Conservation (phyloP, 2,329 filamentous ascomycete genomes). For the Pseudogymnoascus sp. region DNA sequence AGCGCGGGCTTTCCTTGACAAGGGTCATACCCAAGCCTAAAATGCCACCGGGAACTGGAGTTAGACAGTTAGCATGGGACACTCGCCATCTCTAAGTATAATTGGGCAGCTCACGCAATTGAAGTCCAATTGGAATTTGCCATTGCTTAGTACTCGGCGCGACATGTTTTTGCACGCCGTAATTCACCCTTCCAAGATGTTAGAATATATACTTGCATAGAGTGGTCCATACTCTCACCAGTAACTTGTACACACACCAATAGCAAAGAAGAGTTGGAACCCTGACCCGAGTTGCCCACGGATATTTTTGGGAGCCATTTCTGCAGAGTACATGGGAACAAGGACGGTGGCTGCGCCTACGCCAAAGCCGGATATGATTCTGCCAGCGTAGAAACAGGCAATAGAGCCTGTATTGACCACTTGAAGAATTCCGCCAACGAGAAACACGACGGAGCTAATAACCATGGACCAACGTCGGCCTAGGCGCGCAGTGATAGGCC, state of each 20-base stretch:
- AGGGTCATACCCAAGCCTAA: constrained; percentile 43
- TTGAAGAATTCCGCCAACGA: constrained; percentile 37
- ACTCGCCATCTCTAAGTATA: not conserved
- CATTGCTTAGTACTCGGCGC: constrained; percentile 36
- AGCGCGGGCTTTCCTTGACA: constrained; percentile 42
- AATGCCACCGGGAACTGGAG: constrained; percentile 36
- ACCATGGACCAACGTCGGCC: constrained; percentile 40
- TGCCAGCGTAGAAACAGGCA: constrained; percentile 38
- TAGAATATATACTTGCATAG: no score
- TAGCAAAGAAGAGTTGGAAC: constrained; percentile 33
- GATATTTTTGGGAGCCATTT: constrained; percentile 38
- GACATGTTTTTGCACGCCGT: constrained; percentile 37
- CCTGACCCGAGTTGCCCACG: constrained; percentile 31
- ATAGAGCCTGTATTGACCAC: constrained; percentile 40
- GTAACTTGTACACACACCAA: constrained; percentile 31
- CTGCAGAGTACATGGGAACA: constrained; percentile 36
- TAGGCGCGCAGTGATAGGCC: constrained; percentile 39
- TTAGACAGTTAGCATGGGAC: not conserved
- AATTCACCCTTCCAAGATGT: constrained; percentile 32
- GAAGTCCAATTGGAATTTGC: constrained; percentile 40
- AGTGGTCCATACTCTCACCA: constrained; percentile 17
- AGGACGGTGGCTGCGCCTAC: constrained; percentile 39
- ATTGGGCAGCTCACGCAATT: constrained; percentile 22
- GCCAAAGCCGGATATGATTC: constrained; percentile 41
- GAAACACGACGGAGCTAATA: constrained; percentile 36